phyloP scores from a whole-genome alignment of 2,329 filamentous ascomycete species.

The Lizonia empirigonia region DNA sequence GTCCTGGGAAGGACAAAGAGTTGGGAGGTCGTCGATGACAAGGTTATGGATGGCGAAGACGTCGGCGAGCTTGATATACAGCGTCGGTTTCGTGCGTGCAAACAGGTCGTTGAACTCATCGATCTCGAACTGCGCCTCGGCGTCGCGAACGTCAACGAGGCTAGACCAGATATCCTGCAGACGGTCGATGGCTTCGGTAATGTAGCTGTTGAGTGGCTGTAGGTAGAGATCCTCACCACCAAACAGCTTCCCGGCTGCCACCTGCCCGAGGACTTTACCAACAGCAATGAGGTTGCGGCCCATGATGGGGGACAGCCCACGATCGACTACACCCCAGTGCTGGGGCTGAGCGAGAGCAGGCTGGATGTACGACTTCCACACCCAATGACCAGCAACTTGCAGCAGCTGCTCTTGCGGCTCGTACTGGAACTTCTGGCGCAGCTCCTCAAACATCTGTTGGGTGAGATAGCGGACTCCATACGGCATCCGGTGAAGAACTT shows the following conservation, averaged over 20 bases:
- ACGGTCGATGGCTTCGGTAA: conserved; percentile 82
- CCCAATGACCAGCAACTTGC: conserved; percentile 85
- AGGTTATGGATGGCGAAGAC: conserved; percentile 96
- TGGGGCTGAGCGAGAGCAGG: conserved; percentile 89
- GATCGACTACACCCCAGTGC: conserved; percentile 90
- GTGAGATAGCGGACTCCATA: conserved; percentile 90
- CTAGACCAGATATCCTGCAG: conserved; percentile 76
- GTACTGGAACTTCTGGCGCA: conserved; percentile 76
- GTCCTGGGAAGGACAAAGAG: conserved; percentile 79
- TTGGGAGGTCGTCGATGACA: conserved; percentile 76
- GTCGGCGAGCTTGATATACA: conserved; percentile 99
- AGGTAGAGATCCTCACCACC: conserved; percentile 94
- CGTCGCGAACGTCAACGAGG: conserved; percentile 81
- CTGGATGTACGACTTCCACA: conserved; percentile 93
- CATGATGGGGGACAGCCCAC: conserved; percentile 84
- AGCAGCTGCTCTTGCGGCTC: conserved; percentile 79
- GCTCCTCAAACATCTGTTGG: conserved; percentile 79
- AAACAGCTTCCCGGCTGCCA: conserved; percentile 86
- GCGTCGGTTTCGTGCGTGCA: conserved; percentile 90
- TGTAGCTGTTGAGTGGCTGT: conserved; percentile 90
- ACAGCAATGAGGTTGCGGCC: conserved; percentile 92
- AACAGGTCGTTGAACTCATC: conserved; percentile 99
- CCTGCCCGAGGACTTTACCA: conserved; percentile 86
- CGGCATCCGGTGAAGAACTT: conserved; percentile 84
- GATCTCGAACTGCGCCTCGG: conserved; percentile 93